Evolutionary conservation across 2,329 filamentous ascomycete genomes (phyloP).

Genomic region (Penicillium sp.): DNA sequence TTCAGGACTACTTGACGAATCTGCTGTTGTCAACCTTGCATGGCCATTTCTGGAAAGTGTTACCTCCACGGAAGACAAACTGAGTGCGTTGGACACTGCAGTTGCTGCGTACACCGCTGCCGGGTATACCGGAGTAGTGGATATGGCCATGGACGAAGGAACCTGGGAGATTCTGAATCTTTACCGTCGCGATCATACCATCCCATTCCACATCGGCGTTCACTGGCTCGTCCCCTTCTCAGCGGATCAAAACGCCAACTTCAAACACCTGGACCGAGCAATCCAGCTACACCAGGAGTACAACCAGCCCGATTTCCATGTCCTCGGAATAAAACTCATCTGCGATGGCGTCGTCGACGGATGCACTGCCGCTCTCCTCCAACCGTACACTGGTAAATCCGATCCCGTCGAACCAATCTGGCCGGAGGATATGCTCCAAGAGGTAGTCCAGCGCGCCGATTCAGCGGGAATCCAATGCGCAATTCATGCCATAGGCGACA

Average conservation of each 20-base stretch:
- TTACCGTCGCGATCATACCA: slow-evolving; percentile 28
- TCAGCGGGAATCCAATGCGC: slow-evolving; percentile 42
- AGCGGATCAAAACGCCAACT: slow-evolving; percentile 31
- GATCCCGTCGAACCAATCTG: slow-evolving; percentile 42
- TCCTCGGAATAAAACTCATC: slow-evolving; percentile 45
- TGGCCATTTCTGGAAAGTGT: slow-evolving; percentile 42
- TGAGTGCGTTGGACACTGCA: slow-evolving; percentile 34
- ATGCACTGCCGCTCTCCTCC: slow-evolving; percentile 42
- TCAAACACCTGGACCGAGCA: slow-evolving; percentile 40
- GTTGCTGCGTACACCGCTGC: slow-evolving; percentile 38
- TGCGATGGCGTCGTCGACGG: slow-evolving; percentile 46
- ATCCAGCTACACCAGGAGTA: slow-evolving; percentile 37
- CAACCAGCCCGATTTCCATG: slow-evolving; percentile 37
- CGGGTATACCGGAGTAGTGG: slow-evolving; percentile 43
- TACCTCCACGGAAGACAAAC: slow-evolving; percentile 38
- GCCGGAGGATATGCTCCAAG: slow-evolving; percentile 35
- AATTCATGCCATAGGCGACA: slow-evolving; percentile 46
- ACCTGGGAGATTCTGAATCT: slow-evolving; percentile 40
- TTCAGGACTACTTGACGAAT: slow-evolving; percentile 42
- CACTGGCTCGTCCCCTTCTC: slow-evolving; percentile 44
- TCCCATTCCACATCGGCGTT: slow-evolving; percentile 40
- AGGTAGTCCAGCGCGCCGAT: slow-evolving; percentile 40
- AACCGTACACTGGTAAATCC: slow-evolving; percentile 40
- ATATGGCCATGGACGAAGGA: slow-evolving; percentile 47
- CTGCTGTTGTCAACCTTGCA: slow-evolving; percentile 39